Percentiles rank a stretch among this genome's conserved stretches.
phyloP scores from a whole-genome alignment of 1,284 basidiomycete genomes.

The Leccinum ponderosum region DNA sequence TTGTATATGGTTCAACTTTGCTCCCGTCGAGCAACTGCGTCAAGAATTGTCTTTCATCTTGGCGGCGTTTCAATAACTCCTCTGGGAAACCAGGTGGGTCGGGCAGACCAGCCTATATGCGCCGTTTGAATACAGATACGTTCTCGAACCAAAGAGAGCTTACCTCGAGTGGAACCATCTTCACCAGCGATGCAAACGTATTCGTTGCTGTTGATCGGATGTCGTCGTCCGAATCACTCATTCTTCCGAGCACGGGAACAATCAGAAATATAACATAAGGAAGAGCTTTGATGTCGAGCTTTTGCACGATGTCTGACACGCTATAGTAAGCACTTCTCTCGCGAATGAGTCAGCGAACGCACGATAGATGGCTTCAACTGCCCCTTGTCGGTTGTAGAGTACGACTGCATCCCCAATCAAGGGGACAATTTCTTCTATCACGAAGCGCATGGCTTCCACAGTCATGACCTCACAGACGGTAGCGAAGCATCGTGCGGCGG shows the following conservation, averaged over 20 bases:
- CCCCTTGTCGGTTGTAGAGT: constrained; percentile 85
- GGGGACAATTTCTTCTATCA: constrained; percentile 87
- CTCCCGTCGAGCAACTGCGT: constrained; percentile 92
- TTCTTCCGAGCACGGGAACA: constrained; percentile 94
- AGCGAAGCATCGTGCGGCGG: constrained; percentile 85
- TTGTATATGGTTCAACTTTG: constrained; percentile 90
- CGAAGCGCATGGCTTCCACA: constrained; percentile 82
- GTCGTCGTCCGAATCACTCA: constrained; percentile 94
- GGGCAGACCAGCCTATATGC: constrained; percentile 87
- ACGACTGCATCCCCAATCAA: constrained; percentile 80
- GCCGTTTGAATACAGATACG: not conserved
- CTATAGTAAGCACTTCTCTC: constrained; percentile 8
- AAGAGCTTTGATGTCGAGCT: constrained; percentile 90
- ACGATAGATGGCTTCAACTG: constrained; percentile 88
- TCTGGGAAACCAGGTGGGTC: constrained; percentile 93
- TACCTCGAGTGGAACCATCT: constrained; percentile 98
- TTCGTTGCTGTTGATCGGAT: constrained; percentile 93
- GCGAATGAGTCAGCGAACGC: constrained; percentile 1
- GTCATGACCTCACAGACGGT: constrained; percentile 88
- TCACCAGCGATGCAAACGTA: constrained; percentile 97
- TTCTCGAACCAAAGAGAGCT: constrained; percentile 15
- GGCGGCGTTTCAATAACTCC: constrained; percentile 85
- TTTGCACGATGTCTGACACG: constrained; percentile 81
- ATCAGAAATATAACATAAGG: constrained; percentile 98
- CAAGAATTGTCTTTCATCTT: constrained; percentile 90